phyloP scores from a whole-genome alignment of 2,329 filamentous ascomycete genomes.

The Pseudogymnoascus sp. region DNA sequence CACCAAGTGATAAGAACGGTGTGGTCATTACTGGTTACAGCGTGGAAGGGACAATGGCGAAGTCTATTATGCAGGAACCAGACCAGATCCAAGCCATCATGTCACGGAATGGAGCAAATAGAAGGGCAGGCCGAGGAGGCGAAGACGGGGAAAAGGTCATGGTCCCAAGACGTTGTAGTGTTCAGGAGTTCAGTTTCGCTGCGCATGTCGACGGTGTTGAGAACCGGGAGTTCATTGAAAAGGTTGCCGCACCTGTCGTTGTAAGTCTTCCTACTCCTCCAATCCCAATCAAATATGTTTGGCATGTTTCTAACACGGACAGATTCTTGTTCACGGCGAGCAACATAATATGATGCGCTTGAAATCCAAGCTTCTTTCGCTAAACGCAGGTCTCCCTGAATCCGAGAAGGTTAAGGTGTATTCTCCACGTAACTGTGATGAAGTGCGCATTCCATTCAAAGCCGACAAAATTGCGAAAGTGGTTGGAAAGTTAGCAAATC shows the following conservation, averaged over 20 bases:
- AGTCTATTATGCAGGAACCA: slow-evolving; percentile 88
- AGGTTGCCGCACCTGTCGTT: slow-evolving; percentile 84
- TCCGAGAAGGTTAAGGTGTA: slow-evolving; percentile 79
- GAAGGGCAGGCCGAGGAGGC: slow-evolving; percentile 48
- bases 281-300: not conserved
- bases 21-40: slow-evolving; percentile 98
- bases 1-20: slow-evolving; percentile 92
- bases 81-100: slow-evolving; percentile 93
- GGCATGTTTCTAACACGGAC: slow-evolving; percentile 17
- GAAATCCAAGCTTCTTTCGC: slow-evolving; percentile 87
- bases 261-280: slow-evolving; percentile 47
- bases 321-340: slow-evolving; percentile 96
- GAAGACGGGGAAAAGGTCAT: slow-evolving; percentile 76
- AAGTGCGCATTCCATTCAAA: slow-evolving; percentile 89
- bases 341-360: slow-evolving; percentile 97
- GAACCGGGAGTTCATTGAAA: slow-evolving; percentile 94
- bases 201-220: slow-evolving; percentile 95
- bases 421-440: slow-evolving; percentile 90
- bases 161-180: slow-evolving; percentile 85
- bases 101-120: slow-evolving; percentile 59
- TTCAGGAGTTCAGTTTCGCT: slow-evolving; percentile 91
- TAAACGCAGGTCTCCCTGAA: slow-evolving; percentile 67
- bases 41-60: slow-evolving; percentile 97
- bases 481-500: slow-evolving; percentile 82
- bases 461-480: slow-evolving; percentile 94